These are phyloP conservation scores for Poronia punctata DNA, from an alignment of 495 filamentous ascomycete species.

Conservation along the genomic window DNA sequence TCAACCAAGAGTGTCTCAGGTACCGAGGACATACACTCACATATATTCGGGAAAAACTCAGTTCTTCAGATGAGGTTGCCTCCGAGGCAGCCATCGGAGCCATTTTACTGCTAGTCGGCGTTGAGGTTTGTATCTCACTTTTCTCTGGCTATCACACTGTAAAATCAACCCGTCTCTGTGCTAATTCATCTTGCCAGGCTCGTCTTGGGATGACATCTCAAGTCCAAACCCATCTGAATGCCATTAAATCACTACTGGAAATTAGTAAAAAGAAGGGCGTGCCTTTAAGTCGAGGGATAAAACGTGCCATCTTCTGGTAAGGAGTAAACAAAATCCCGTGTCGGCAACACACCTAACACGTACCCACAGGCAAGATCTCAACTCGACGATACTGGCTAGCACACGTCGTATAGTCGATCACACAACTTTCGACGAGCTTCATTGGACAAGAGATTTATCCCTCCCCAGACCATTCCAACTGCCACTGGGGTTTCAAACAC, in stretches of 20 bases:
- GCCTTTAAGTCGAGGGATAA: conserved; percentile 29
- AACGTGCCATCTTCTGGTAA: conserved; percentile 36
- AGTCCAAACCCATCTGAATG: conserved; percentile 32
- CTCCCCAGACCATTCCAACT: conserved; percentile 15
- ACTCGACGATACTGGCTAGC: conserved; percentile 26
- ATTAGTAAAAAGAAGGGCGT: conserved; percentile 11
- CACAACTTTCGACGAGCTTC: conserved; percentile 31
- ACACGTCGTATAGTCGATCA: conserved; percentile 28
- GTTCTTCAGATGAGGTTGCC: conserved; percentile 16
- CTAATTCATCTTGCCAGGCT: conserved; percentile 5
- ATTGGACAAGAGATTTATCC: conserved; percentile 27
- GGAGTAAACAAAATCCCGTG: not conserved
- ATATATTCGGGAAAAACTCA: conserved; percentile 28
- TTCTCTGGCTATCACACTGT: not conserved
- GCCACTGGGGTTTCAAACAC: conserved; percentile 22
- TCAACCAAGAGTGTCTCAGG: conserved; percentile 23
- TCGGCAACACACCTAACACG: not conserved
- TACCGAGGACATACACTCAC: conserved; percentile 27
- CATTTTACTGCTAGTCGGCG: conserved; percentile 32
- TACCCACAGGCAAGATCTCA: conserved; percentile 29
- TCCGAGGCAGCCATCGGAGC: conserved; percentile 32
- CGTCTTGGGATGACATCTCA: conserved; percentile 23
- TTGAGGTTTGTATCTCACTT: conserved; percentile 24
- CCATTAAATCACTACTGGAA: conserved; percentile 24
- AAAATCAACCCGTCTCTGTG: not conserved